Evolutionary conservation across 177 flowering plant genomes (phyloP), one percentile per base, ranked within the genome.

Genomic region (Vitis hybrid): DNA sequence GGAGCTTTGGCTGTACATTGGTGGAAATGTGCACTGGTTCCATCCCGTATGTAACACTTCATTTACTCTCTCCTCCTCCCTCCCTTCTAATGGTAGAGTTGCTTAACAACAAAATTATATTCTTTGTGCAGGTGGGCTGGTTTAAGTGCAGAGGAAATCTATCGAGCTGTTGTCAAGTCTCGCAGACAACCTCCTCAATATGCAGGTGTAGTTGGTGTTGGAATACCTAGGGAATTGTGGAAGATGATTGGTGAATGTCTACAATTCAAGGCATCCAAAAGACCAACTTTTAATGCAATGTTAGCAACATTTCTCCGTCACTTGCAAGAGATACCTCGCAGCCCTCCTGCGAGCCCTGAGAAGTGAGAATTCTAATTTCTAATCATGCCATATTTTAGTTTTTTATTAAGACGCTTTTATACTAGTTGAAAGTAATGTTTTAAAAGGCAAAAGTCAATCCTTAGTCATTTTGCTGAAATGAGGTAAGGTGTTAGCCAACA

Each of bases 11-110:
- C 56, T 96, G 99, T 80, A 89, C 98, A 66, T 77, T 96, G 75
- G 98, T 96, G 66, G 99, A 96, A 77, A 96, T 96, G 99, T 96
- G 99, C 88, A 96, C 99, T 60, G 98, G 98, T 68, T 88, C 97
- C 60, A 75, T 84, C 50, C 99, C 98, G 98, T 93, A 93, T 71
- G 99, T 90, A 58, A 45, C n/a, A 30, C 57, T 56, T 51, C 65
- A 50, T 30, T 72, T 72, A 11, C 15, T 50, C 17, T 52, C 60
- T 58, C 1, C 10, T 51, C 32, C 11, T 56, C 58, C 3, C 49
- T 6, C 65, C 52, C 45, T 50, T 62, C 63, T 17, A 66, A 32
- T 51, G 18, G 15, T 23, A 19, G 34, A 15, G n/a, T 67, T 68
- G n/a, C 32, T 62, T 72, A 55, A 26, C 51, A 45, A 34, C 72